Percentiles rank a stretch among this genome's conserved stretches.
These are phyloP conservation scores for Cladosporium sp. DNA, from an alignment of 2,329 filamentous ascomycete genomes.

Conservation along the genomic window DNA sequence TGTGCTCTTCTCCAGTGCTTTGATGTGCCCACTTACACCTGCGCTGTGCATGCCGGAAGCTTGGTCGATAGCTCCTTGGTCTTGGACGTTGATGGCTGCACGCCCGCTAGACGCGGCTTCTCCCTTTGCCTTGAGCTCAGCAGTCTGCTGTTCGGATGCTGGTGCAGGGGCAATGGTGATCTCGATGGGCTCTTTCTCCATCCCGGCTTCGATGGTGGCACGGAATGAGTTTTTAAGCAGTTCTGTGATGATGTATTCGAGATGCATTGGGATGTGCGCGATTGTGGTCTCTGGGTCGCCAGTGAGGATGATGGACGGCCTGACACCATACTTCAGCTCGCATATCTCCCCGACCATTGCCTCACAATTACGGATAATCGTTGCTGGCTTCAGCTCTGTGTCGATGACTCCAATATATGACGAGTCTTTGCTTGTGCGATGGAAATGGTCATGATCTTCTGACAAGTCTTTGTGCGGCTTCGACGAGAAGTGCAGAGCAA, in stretches of 20 bases:
- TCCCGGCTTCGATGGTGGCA: slow-evolving; percentile 81
- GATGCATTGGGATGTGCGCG: slow-evolving; percentile 89
- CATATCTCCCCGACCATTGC: slow-evolving; percentile 93
- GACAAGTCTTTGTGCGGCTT: slow-evolving; percentile 63
- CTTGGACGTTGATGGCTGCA: slow-evolving; percentile 28
- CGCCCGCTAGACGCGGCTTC: slow-evolving; percentile 16
- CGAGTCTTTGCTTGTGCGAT: slow-evolving; percentile 46
- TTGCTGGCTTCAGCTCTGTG: slow-evolving; percentile 76
- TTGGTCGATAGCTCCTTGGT: slow-evolving; percentile 35
- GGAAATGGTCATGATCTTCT: slow-evolving; percentile 29
- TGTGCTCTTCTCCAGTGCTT: slow-evolving; percentile 47
- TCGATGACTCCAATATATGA: slow-evolving; percentile 95
- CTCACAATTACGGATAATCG: slow-evolving; percentile 78
- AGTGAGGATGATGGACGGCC: slow-evolving; percentile 74
- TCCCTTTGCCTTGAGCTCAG: slow-evolving; percentile 14
- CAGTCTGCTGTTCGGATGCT: slow-evolving; percentile 37
- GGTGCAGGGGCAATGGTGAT: slow-evolving; percentile 80
- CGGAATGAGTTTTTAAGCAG: slow-evolving; percentile 95
- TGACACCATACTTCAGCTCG: slow-evolving; percentile 88
- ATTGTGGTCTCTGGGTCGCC: slow-evolving; percentile 85
- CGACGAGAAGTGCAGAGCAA: slow-evolving; percentile 75
- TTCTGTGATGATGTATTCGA: slow-evolving; percentile 97
- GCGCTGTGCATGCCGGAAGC: slow-evolving; percentile 26
- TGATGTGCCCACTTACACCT: slow-evolving; percentile 35
- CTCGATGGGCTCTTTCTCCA: slow-evolving; percentile 75